These are phyloP conservation scores for Populus pruinosa DNA, from an alignment of 345 rosid genomes.

Conservation along the genomic window DNA sequence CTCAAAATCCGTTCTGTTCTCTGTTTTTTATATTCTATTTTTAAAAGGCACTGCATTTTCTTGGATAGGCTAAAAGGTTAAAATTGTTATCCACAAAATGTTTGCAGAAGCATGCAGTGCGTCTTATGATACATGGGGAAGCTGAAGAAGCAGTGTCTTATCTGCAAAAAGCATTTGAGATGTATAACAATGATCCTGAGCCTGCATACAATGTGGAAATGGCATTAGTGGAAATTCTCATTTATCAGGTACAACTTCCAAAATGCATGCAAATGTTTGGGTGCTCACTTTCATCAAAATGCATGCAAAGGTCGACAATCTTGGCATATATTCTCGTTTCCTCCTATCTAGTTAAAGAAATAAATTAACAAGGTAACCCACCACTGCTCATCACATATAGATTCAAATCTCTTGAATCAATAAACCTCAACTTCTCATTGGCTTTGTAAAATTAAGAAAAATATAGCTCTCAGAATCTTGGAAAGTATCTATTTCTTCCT, in stretches of 20 bases:
- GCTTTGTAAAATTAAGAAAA: too few species aligned
- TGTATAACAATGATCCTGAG: slow-evolving; percentile 38
- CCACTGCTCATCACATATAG: too few species aligned
- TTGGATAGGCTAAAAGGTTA: neutral
- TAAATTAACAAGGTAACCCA: too few species aligned
- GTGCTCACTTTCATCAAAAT: too few species aligned
- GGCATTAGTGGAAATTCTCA: slow-evolving; percentile 58
- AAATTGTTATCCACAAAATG: neutral
- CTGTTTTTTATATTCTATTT: too few species aligned
- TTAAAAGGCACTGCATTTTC: too few species aligned
- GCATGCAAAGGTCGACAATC: neutral
- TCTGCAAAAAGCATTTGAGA: slow-evolving; percentile 30
- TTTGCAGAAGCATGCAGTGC: slow-evolving; percentile 51
- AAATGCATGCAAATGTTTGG: neutral
- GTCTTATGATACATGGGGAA: slow-evolving; percentile 42
- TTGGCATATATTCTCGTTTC: neutral
- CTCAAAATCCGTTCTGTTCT: neutral
- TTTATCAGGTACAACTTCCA: slow-evolving; percentile 38
- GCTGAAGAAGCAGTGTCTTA: slow-evolving; percentile 42
- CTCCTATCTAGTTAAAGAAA: too few species aligned
- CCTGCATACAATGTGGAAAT: slow-evolving; percentile 49
- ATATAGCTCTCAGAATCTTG: too few species aligned
- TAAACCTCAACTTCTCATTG: too few species aligned
- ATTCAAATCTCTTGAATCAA: too few species aligned
- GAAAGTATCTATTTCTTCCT: too few species aligned